Evolutionary conservation across 2,329 filamentous ascomycete genomes (phyloP), one percentile per base, ranked within the genome.

Genomic region (Graphiopsis chlorocephala): DNA sequence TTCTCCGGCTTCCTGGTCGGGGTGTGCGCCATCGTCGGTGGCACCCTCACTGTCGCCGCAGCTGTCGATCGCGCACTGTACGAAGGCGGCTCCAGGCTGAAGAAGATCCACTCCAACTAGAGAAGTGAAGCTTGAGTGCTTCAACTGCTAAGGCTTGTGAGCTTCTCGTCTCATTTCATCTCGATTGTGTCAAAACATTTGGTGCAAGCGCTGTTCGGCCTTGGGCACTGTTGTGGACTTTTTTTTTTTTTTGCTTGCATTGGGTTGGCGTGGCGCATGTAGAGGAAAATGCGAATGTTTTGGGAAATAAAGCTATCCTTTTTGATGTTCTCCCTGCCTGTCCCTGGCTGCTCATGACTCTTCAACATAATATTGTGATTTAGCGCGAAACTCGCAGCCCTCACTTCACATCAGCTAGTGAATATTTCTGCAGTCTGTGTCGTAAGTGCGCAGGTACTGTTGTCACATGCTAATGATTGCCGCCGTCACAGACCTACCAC

Each of bases 1-100:
- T 96, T 99, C 77, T 88, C 92, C 0, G 91, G 91, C 20, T 99
- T 99, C 83, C 79, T 99, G 65, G 94, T 95, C 0, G 95, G 95
- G 56, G 87, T 99, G 23, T 99, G 95, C 77, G 94, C 94, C 42
- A 90, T 98, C 67, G 89, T 99, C 59, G 95, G 95, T 67, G 95
- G 95, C 70, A 99, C 95, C 0, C 80, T 99, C 70, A 99, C 95
- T 0, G 95, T 99, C 20, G 95, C 95, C 12, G 95, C 96, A 6
- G 95, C 95, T 4, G 82, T 99, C 33, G 95, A 99, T 76, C 87
- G 96, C 64, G 91, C 90, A 58, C 79, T 98, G 67, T 99, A 97
- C 73, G 95, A 99, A 79, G 95, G 95, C 48, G 85, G 86, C 2
- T 87, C 89, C 65, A 86, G 90, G 75, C 83, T 98, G 68, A 96